phyloP scores from a whole-genome alignment of 2,329 filamentous ascomycete species.

The Arthrinium phaeospermum region DNA sequence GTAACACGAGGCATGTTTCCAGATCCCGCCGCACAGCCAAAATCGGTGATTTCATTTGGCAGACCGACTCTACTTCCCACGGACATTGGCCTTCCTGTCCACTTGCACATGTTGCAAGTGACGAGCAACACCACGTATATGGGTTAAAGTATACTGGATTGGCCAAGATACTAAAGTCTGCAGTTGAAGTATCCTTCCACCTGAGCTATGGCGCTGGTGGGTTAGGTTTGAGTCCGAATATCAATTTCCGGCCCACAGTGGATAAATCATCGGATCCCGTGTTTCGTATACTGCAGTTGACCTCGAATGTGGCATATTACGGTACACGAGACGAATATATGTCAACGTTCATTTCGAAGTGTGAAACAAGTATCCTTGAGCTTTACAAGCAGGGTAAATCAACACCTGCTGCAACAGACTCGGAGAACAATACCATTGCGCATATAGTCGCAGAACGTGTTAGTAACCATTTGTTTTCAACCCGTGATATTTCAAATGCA shows the following conservation, averaged over 20 bases:
- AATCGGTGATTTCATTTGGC: background rate
- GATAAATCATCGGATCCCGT: background rate
- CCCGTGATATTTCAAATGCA: background rate
- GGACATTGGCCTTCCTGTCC: background rate
- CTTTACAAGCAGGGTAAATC: background rate
- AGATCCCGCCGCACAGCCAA: fast-evolving
- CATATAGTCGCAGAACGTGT: background rate
- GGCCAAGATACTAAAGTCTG: background rate
- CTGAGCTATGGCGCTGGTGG: background rate
- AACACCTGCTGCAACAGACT: background rate
- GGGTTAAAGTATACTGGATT: background rate
- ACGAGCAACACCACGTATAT: background rate
- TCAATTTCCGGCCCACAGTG: background rate
- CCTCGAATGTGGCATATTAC: background rate
- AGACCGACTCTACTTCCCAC: background rate
- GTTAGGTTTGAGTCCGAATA: background rate
- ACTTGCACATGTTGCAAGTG: background rate
- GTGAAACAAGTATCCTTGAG: background rate
- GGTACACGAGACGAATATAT: background rate
- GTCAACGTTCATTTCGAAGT: background rate
- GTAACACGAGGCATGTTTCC: background rate
- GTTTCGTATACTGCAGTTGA: background rate
- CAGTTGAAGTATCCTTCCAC: background rate
- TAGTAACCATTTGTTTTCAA: no score
- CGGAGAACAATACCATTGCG: background rate